phyloP scores from a whole-genome alignment of 2,329 filamentous ascomycete species.

The Pyrenochaeta sp. region DNA sequence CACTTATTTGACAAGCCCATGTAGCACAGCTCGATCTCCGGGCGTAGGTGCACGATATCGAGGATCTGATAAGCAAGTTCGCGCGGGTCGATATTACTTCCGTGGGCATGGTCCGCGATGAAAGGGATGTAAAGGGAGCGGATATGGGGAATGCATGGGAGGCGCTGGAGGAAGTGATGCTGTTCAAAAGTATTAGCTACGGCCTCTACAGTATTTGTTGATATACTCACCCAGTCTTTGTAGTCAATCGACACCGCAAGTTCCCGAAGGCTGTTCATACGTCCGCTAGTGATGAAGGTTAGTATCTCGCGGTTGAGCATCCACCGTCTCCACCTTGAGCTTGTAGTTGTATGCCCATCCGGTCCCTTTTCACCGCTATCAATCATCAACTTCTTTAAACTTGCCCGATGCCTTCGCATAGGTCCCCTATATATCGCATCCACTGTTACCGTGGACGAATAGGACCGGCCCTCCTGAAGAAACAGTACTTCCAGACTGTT shows the following conservation, averaged over 20 bases:
- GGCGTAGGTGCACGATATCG: constrained; percentile 78
- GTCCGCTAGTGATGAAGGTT: constrained; percentile 77
- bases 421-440: constrained; percentile 76
- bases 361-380: constrained; percentile 70
- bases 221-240: constrained; percentile 74
- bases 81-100: constrained; percentile 64
- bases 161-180: constrained; percentile 80
- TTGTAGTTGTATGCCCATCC: constrained; percentile 50
- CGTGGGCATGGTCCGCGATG: constrained; percentile 69
- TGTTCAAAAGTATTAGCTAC: constrained; percentile 44
- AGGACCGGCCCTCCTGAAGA: constrained; percentile 70
- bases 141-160: constrained; percentile 75
- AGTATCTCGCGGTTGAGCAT: constrained; percentile 74
- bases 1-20: constrained; percentile 80
- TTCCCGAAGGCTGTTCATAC: constrained; percentile 76
- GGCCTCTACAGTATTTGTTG: neutral
- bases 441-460: constrained; percentile 68
- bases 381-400: constrained; percentile 76
- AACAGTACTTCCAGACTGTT: constrained; percentile 83
- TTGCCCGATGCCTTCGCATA: constrained; percentile 73
- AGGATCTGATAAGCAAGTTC: constrained; percentile 80
- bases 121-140: constrained; percentile 75
- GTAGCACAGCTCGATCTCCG: constrained; percentile 80
- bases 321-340: constrained; percentile 71
- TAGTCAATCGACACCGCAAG: constrained; percentile 77